phyloP scores from a whole-genome alignment of 2,329 filamentous ascomycete species.

The Cercospora brassicicola region DNA sequence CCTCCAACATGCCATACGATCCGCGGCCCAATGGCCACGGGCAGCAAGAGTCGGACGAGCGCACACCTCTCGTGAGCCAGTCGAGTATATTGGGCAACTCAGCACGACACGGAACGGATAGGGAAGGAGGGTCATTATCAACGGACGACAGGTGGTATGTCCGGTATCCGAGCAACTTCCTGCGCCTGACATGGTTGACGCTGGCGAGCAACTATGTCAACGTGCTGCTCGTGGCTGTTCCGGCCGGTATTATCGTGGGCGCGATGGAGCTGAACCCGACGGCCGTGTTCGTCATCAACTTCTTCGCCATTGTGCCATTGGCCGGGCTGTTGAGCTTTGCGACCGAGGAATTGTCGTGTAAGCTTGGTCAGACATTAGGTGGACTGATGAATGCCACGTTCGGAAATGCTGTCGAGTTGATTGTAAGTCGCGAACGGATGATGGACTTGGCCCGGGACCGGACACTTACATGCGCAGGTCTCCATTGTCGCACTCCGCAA shows the following conservation, averaged over 20 bases:
- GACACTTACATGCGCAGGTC: slow-evolving; percentile 42
- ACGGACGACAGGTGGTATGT: slow-evolving; percentile 27
- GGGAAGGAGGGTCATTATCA: slow-evolving; percentile 16
- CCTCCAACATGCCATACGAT: slow-evolving; percentile 17
- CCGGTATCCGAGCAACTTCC: slow-evolving; percentile 25
- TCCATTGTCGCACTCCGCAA: slow-evolving; percentile 86
- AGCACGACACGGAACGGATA: slow-evolving; percentile 12
- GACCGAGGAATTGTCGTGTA: slow-evolving; percentile 72
- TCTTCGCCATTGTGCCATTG: slow-evolving; percentile 75
- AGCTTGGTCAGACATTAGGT: slow-evolving; percentile 71
- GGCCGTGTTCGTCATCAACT: slow-evolving; percentile 73
- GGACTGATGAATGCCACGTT: slow-evolving; percentile 75
- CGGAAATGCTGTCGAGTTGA: slow-evolving; percentile 77
- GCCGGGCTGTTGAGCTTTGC: slow-evolving; percentile 73
- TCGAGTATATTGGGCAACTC: slow-evolving; percentile 24
- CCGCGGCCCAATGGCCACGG: slow-evolving; percentile 24
- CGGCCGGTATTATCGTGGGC: slow-evolving; percentile 69
- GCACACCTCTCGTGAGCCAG: slow-evolving; percentile 32
- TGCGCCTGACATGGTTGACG: slow-evolving; percentile 42
- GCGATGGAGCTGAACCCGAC: slow-evolving; percentile 62
- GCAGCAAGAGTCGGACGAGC: slow-evolving; percentile 28
- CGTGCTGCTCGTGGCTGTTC: slow-evolving; percentile 70
- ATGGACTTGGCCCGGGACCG: not conserved
- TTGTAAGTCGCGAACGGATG: slow-evolving; percentile 45
- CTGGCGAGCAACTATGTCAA: slow-evolving; percentile 62